These are phyloP conservation scores for Gymnopilus junonius DNA, from an alignment of 768 basidiomycete genomes.

Conservation along the genomic window DNA sequence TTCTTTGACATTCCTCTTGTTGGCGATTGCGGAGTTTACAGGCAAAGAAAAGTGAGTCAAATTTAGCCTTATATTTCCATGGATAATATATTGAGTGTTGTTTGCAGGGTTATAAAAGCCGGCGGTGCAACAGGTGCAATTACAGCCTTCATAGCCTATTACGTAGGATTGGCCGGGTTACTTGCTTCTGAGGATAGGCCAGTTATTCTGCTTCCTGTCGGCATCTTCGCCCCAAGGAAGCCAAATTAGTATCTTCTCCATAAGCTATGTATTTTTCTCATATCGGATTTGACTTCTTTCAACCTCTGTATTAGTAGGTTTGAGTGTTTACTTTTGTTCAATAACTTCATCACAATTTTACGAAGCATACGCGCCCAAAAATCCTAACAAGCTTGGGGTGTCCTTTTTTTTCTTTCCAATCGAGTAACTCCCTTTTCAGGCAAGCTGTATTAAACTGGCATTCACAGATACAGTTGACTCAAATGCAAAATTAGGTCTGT, in stretches of 20 bases:
- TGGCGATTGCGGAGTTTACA: constrained; percentile 30
- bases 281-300: neutral
- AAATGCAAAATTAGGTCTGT: no score
- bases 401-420: neutral
- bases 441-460: no score
- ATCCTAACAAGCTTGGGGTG: no score
- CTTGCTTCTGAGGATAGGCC: constrained; percentile 35
- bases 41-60: constrained; percentile 30
- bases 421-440: neutral
- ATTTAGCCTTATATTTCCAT: neutral
- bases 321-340: neutral
- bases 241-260: neutral
- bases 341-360: neutral
- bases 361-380: no score
- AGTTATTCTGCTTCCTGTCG: neutral
- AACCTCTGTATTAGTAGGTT: neutral
- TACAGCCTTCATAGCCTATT: constrained; percentile 45
- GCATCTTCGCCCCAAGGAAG: neutral
- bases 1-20: constrained; percentile 26
- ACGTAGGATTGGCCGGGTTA: constrained; percentile 42
- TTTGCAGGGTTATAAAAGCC: constrained; percentile 34
- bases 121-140: constrained; percentile 44
- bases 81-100: neutral
- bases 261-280: neutral
- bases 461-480: no score